Evolutionary conservation across 495 filamentous ascomycete species (phyloP), one percentile per base, ranked within the genome.

Genomic region (Aspergillus affinis): DNA sequence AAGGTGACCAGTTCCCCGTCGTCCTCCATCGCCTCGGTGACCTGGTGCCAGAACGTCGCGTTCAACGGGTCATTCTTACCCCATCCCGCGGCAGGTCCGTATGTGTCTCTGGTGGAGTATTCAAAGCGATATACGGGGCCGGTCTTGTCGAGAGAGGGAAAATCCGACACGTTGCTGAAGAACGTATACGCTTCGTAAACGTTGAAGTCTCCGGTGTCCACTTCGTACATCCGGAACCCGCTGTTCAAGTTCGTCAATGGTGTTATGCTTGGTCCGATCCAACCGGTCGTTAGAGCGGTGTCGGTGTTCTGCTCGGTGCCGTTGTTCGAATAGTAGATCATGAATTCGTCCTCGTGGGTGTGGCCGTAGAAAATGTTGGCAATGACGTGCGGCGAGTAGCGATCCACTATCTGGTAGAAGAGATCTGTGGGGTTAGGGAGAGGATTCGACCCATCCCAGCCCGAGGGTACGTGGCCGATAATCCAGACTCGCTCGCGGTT

Each of bases 21-120:
- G 17, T 54, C 65, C 69, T 85, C 82, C 84, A 86, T 86, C 0
- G 79, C 82, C 59, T 84, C 82, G 4, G 83, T 85, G 3, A 86
- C 82, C 20, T 62, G 76, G 50, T 82, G 78, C 83, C 84, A 85
- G 72, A 83, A 82, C 15, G 81, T 84, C 0, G 79, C 81, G 60
- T 86, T 82, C 23, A 86, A 67, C 21, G 84, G 83, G 2, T 75
- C 81, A 30, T 74, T 62, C 4, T 59, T 62, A 6, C 79, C 73
- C 82, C 81, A 84, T 32, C 55, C 67, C 2, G 72, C 75, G 3
- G 72, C 73, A 17, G 72, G 52, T 6, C 78, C 79, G 51, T 86
- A 86, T 6, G 78, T 74, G 8, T 78, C 75, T 8, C 83, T 78
- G 0, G 83, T 83, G 3, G 80, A 84, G 68, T 86, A 86, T 54